Evolutionary conservation across 2,329 filamentous ascomycete genomes (phyloP).

Genomic region (Penicillium decumbens): DNA sequence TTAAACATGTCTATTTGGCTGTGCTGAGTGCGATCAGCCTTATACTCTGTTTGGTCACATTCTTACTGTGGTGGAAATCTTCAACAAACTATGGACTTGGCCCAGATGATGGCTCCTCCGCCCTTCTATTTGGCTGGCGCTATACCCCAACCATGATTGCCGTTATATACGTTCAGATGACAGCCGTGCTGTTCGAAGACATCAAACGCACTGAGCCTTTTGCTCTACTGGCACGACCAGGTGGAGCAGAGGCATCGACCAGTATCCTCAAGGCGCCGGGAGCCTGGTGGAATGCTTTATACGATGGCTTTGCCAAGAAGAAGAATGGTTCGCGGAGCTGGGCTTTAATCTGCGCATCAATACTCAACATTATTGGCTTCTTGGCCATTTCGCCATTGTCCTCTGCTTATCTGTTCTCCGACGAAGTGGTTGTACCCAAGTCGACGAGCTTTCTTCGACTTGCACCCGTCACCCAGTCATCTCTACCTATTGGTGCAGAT

Average conservation of each 20-base stretch:
- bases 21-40: neutral
- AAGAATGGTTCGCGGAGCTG: slow-evolving; percentile 10
- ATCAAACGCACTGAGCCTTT: slow-evolving; percentile 27
- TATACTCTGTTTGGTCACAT: slow-evolving; percentile 4
- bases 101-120: slow-evolving; percentile 22
- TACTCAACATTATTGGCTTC: slow-evolving; percentile 16
- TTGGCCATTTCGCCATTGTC: slow-evolving; percentile 15
- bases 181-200: slow-evolving; percentile 20
- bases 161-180: slow-evolving; percentile 25
- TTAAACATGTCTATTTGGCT: slow-evolving; percentile 2
- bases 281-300: slow-evolving; percentile 24
- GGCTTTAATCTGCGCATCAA: slow-evolving; percentile 5
- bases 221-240: slow-evolving; percentile 17
- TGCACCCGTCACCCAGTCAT: neutral
- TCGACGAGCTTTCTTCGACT: slow-evolving; percentile 4
- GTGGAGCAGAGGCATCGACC: slow-evolving; percentile 11
- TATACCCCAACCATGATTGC: slow-evolving; percentile 27
- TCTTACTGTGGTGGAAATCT: slow-evolving; percentile 20
- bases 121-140: slow-evolving; percentile 25
- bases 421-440: slow-evolving; percentile 5
- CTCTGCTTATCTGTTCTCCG: slow-evolving; percentile 11
- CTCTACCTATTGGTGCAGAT: slow-evolving; percentile 17
- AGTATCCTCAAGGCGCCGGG: slow-evolving; percentile 19
- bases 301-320: slow-evolving; percentile 16
- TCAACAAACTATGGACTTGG: slow-evolving; percentile 21